A percentile compares a stretch with the other conserved stretches of the same genome.
phyloP scores from a whole-genome alignment of 192 early-diverging fungal genomes.

The Allomyces javanicus region DNA sequence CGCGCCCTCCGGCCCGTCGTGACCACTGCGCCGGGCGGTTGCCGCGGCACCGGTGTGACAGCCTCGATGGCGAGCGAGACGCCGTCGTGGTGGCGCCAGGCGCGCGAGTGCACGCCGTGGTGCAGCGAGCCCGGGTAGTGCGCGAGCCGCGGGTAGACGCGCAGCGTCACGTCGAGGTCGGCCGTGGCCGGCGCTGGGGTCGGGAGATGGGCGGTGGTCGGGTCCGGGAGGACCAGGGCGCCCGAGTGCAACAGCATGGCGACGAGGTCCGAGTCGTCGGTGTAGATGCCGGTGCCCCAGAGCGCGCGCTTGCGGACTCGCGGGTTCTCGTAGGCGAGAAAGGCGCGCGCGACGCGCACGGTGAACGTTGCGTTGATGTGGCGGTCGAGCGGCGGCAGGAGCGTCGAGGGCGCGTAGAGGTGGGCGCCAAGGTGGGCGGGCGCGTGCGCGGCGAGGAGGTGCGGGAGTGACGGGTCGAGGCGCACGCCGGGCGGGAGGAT shows the following conservation, averaged over 20 bases:
- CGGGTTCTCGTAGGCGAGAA: slow-evolving; percentile 39
- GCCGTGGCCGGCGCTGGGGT: slow-evolving; percentile 26
- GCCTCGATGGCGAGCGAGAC: no score
- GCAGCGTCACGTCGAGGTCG: slow-evolving; percentile 45
- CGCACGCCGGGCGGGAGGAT: no score
- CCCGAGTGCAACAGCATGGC: slow-evolving; percentile 34
- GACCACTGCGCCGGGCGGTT: no score
- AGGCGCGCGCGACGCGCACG: slow-evolving; percentile 40
- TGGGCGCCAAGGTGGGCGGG: no score
- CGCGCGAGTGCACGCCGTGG: slow-evolving; percentile 30
- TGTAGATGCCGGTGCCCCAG: slow-evolving; percentile 73
- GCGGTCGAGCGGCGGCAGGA: slow-evolving; percentile 25
- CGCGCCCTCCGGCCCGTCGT: no score
- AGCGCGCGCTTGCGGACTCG: slow-evolving; percentile 39
- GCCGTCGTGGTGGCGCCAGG: slow-evolving; percentile 24
- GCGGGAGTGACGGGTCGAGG: no score
- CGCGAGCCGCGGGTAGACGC: slow-evolving; percentile 46
- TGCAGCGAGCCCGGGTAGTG: slow-evolving; percentile 45
- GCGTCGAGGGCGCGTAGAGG: no score
- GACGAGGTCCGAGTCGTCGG: slow-evolving; percentile 67
- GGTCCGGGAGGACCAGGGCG: slow-evolving; percentile 4
- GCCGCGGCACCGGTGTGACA: no score
- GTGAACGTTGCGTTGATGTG: slow-evolving; percentile 35
- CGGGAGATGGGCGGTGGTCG: slow-evolving; percentile 13
- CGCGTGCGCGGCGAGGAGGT: no score